These are phyloP conservation scores for Citrullus amarus DNA, from an alignment of 306 rosid species.

Conservation along the genomic window DNA sequence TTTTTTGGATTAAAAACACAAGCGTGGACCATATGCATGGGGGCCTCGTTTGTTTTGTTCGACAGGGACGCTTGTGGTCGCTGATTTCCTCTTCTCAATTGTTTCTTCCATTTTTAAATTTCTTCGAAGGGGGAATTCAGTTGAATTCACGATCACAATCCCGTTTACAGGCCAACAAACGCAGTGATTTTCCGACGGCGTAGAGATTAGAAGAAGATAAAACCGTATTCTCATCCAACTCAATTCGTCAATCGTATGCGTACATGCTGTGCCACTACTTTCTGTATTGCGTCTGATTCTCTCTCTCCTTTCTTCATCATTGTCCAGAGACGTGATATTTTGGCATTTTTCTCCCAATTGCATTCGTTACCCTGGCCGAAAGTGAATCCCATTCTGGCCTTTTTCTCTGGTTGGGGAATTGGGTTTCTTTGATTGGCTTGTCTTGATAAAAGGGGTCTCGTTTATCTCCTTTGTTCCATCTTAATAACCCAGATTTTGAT, in stretches of 20 bases:
- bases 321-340: not conserved
- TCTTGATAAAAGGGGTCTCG: not conserved
- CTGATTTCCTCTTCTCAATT: not conserved
- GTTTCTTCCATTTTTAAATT: not conserved
- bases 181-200: not conserved
- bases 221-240: not conserved
- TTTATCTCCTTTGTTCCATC: not conserved
- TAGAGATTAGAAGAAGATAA: not conserved
- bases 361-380: not conserved
- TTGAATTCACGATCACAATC: not conserved
- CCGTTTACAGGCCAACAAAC: not conserved
- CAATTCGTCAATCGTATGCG: not conserved
- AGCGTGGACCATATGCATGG: not conserved
- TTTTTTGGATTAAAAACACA: not conserved
- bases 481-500: not conserved
- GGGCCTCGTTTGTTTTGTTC: not conserved
- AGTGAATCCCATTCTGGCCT: not conserved
- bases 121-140: not conserved
- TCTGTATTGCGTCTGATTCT: not conserved
- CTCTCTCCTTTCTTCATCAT: not conserved
- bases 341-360: not conserved
- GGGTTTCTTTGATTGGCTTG: not conserved
- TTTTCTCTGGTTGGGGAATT: not conserved
- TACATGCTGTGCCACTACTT: not conserved
- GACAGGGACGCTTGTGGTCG: not conserved